Percentiles rank a stretch among this genome's conserved stretches.
phyloP scores from a whole-genome alignment of 169 alveolate species.

The Plasmodium gonderi region DNA sequence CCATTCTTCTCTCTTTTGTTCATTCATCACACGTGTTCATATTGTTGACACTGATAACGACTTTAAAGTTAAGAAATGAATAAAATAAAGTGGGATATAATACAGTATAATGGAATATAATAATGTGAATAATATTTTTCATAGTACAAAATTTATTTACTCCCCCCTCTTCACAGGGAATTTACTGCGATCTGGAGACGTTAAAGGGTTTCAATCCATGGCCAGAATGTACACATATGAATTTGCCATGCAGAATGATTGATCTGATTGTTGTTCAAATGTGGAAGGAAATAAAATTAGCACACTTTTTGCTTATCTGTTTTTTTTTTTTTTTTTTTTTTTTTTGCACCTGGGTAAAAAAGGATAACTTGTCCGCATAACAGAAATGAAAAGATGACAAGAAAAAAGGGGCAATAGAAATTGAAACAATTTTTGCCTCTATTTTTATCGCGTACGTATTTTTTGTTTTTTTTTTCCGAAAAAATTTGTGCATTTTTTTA shows the following conservation, averaged over 20 bases:
- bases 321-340: slow-evolving; percentile 13
- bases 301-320: neutral
- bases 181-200: slow-evolving; percentile 94
- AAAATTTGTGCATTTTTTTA: too few relatives aligned
- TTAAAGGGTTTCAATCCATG: slow-evolving; percentile 92
- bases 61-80: too few relatives aligned
- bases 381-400: neutral
- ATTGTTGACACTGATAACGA: too few relatives aligned
- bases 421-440: neutral
- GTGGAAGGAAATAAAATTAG: neutral
- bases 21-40: too few relatives aligned
- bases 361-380: neutral
- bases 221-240: slow-evolving; percentile 96
- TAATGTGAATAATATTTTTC: neutral
- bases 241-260: slow-evolving; percentile 82
- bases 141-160: too few relatives aligned
- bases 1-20: too few relatives aligned
- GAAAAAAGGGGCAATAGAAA: neutral
- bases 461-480: too few relatives aligned
- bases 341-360: neutral
- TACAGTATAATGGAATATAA: neutral
- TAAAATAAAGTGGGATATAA: too few relatives aligned
- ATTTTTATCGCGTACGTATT: neutral
- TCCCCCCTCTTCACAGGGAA: slow-evolving; percentile 85
- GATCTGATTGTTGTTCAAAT: neutral